Evolutionary conservation across 345 rosid species (phyloP), one percentile per base, ranked within the genome.

Genomic region (Salix viminalis): DNA sequence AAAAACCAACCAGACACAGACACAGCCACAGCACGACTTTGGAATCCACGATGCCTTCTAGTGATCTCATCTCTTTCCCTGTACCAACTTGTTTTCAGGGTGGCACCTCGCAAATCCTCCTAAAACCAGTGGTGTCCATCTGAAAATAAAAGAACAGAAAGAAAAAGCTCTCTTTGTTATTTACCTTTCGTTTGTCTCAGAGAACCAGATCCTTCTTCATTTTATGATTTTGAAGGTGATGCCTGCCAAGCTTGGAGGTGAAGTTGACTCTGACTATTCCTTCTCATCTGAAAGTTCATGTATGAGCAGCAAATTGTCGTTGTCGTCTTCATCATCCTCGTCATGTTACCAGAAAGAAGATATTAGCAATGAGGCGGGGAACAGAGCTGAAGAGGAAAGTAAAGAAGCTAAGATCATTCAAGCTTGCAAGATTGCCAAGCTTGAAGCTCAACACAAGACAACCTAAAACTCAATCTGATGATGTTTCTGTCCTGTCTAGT

Each of bases 341-440:
- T 61, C 64, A 15, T 42, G 44, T 34, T 24, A 34, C 48, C 79
- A 23, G 64, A 48, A 34, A 65, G 36, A 69, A 23, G 74, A 56
- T 32, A 14, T 32, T 21, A 34, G 14, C 58, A 65, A 18, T 46
- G 75, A 46, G 42, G 80, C 39, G 42, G 74, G 74, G 36, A 77
- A 62, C 69, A 66, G 85, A 77, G 58, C 67, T 28, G 15, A 74
- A 46, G 67, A 77, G 74, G 52, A 83, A 65, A 80, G 79, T 73
- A 44, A 84, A 83, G 80, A 89, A 83, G 82, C 52, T 79, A 77
- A 87, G 85, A 84, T 82, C 92, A 73, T 79, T 85, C 72, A 82
- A 34, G 81, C 75, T 85, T 65, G 78, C 81, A 4, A 83, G 83
- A 76, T 48, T 83, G 70, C 87, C 89, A 23, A 86, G 85, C 73